A percentile compares a stretch with the other conserved stretches of the same genome.
Conservation (phyloP, 148 eudicot genomes). For the Rheum nobile region DNA sequence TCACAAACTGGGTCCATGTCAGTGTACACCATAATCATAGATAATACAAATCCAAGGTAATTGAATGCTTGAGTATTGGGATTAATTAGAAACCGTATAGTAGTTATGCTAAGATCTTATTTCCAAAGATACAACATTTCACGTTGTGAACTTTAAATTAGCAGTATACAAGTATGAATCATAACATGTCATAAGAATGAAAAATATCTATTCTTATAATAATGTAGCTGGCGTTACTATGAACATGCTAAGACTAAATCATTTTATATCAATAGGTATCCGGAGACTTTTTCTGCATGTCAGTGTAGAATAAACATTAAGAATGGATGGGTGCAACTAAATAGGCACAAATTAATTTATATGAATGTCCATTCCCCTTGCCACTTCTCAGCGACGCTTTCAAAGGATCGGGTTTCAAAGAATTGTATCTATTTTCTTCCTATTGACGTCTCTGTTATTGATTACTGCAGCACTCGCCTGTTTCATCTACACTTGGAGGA, state of each 20-base stretch:
- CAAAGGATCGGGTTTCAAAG: background rate
- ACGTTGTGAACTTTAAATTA: background rate
- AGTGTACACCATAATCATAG: background rate
- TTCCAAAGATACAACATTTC: background rate
- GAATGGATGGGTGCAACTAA: background rate
- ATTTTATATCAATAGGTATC: background rate
- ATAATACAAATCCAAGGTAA: background rate
- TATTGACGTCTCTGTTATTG: conserved; percentile 4
- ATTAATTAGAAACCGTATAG: background rate
- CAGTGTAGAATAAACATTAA: background rate
- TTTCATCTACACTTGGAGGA: conserved; percentile 68
- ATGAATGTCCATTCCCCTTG: too few species aligned
- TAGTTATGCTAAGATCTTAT: background rate
- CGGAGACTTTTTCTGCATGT: background rate
- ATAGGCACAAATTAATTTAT: background rate
- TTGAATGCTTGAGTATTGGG: background rate
- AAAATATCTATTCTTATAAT: background rate
- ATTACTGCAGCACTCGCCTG: conserved; percentile 49
- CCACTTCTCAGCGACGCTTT: background rate
- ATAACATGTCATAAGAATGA: background rate
- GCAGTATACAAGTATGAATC: background rate
- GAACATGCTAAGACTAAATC: background rate
- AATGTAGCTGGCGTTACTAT: background rate
- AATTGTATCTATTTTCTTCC: background rate
- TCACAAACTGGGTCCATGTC: background rate